A percentile compares a stretch with the other conserved stretches of the same genome.
These are phyloP conservation scores for Aspergillus panamensis DNA, from an alignment of 495 filamentous ascomycete species.

Conservation along the genomic window DNA sequence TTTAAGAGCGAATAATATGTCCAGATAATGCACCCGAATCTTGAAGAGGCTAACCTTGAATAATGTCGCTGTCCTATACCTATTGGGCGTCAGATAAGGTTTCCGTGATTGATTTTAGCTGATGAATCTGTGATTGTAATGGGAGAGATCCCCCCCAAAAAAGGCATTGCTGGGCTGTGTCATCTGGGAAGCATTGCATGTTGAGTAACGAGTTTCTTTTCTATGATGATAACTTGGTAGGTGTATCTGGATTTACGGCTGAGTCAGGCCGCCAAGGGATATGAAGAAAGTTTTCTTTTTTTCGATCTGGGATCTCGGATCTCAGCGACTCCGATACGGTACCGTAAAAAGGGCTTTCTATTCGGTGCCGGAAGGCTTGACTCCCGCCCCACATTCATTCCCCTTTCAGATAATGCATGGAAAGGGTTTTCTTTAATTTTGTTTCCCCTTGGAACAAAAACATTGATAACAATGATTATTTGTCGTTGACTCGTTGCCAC, in stretches of 20 bases:
- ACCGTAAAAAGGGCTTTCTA: conserved; percentile 1
- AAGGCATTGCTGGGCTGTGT: no score
- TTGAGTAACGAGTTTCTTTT: no score
- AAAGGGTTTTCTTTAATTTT: not conserved
- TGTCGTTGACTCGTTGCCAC: not conserved
- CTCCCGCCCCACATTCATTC: conserved; percentile 16
- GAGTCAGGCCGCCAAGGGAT: conserved; percentile 1
- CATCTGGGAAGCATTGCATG: no score
- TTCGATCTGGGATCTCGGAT: conserved; percentile 15
- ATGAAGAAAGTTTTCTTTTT: not conserved
- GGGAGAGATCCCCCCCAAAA: no score
- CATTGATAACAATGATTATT: not conserved
- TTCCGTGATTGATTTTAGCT: no score
- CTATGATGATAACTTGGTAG: no score
- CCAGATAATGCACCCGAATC: not conserved
- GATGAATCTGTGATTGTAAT: no score
- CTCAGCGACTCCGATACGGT: conserved; percentile 14
- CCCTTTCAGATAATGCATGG: not conserved
- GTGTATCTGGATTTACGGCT: not conserved
- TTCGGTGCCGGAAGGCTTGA: conserved; percentile 17
- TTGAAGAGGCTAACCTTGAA: no score
- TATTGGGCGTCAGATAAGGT: no score
- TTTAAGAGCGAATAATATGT: not conserved
- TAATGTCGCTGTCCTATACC: no score
- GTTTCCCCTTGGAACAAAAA: not conserved